A percentile compares a stretch with the other conserved stretches of the same genome.
Conservation (phyloP, 768 basidiomycete species). For the Suillus tomentosus region DNA sequence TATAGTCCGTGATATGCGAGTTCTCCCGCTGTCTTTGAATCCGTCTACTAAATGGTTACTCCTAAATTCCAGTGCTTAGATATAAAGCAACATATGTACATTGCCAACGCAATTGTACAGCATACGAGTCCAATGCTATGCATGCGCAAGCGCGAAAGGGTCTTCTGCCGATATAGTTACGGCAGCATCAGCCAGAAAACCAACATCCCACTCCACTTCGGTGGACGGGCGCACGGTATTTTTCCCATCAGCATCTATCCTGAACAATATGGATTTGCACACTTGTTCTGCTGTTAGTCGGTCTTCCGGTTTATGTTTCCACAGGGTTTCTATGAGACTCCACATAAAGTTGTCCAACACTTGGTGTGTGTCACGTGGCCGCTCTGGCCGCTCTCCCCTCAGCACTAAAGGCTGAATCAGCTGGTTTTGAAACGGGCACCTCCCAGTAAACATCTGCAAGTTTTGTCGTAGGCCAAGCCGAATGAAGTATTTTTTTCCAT, state of each 20-base stretch:
- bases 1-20: too few relatives aligned
- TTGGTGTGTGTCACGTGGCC: not conserved
- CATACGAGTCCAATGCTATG: too few relatives aligned
- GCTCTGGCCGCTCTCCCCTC: not conserved
- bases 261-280: too few relatives aligned
- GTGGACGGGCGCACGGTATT: not conserved
- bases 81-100: too few relatives aligned
- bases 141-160: too few relatives aligned
- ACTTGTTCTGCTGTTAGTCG: slow-evolving; percentile 9
- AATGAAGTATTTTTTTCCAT: slow-evolving; percentile 11
- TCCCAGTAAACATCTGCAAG: slow-evolving; percentile 13
- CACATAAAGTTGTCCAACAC: slow-evolving; percentile 13
- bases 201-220: slow-evolving; percentile 6
- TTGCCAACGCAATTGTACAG: too few relatives aligned
- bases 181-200: slow-evolving; percentile 2
- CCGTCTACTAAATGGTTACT: too few relatives aligned
- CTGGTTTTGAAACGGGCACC: not conserved
- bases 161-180: not conserved
- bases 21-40: too few relatives aligned
- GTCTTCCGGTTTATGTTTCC: not conserved
- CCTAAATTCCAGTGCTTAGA: too few relatives aligned
- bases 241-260: not conserved
- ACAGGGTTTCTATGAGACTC: slow-evolving; percentile 6
- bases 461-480: not conserved
- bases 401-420: not conserved